These are phyloP conservation scores for Sporothrix luriei DNA, from an alignment of 2,329 filamentous ascomycete genomes.

Conservation along the genomic window DNA sequence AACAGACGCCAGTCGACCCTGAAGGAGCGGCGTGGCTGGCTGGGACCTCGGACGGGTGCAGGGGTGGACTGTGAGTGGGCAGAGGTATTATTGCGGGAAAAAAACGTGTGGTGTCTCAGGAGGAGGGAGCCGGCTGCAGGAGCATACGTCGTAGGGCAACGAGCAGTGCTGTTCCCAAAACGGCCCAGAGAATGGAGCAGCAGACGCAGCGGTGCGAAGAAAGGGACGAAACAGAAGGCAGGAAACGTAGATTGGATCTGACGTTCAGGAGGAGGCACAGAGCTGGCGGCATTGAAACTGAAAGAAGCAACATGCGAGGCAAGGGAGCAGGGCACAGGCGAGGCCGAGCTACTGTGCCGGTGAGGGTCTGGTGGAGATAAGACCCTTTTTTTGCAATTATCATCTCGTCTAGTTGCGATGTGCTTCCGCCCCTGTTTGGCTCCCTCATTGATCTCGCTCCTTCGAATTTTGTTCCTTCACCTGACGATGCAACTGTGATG, in stretches of 20 bases:
- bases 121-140: slow-evolving; percentile 14
- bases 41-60: background rate
- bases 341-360: slow-evolving; percentile 14
- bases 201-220: background rate
- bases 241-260: slow-evolving; percentile 22
- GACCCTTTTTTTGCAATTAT: background rate
- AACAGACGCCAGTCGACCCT: slow-evolving; percentile 13
- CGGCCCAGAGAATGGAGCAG: slow-evolving; percentile 3
- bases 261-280: slow-evolving; percentile 17
- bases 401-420: background rate
- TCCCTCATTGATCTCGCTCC: background rate
- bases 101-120: background rate
- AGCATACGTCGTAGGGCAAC: slow-evolving; percentile 3
- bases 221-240: slow-evolving; percentile 18
- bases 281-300: background rate
- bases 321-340: slow-evolving; percentile 1
- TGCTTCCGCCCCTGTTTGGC: background rate
- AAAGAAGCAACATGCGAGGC: slow-evolving; percentile 1
- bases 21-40: slow-evolving; percentile 14
- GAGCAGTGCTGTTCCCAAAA: slow-evolving; percentile 13
- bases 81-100: background rate
- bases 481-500: background rate
- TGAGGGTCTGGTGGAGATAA: slow-evolving; percentile 25
- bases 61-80: slow-evolving; percentile 11
- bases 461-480: background rate